phyloP scores from a whole-genome alignment of 192 early-diverging fungal genomes.

The Podila horticola region DNA sequence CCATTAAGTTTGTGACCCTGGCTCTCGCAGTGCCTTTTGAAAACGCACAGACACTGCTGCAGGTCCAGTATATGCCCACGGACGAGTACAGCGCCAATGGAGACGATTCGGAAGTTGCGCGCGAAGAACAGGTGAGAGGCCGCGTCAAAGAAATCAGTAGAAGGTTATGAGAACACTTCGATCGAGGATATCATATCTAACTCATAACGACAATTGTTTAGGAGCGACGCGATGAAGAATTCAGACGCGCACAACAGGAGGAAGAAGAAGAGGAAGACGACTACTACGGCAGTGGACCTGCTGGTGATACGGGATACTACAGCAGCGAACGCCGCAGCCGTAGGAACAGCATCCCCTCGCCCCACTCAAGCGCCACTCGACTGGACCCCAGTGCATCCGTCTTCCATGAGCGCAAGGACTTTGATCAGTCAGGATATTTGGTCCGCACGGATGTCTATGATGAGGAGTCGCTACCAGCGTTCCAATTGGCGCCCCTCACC shows the following conservation, averaged over 20 bases:
- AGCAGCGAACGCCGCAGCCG: slow-evolving; percentile 20
- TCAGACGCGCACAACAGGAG: slow-evolving; percentile 23
- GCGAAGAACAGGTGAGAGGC: slow-evolving; percentile 50
- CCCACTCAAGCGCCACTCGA: slow-evolving; percentile 25
- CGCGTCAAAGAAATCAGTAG: neutral
- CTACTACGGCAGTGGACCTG: slow-evolving; percentile 16
- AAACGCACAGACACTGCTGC: slow-evolving; percentile 73
- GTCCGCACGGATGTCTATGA: slow-evolving; percentile 61
- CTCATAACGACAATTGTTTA: too few relatives aligned
- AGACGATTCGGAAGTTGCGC: slow-evolving; percentile 1
- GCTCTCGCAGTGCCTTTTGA: slow-evolving; percentile 72
- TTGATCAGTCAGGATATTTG: slow-evolving; percentile 73
- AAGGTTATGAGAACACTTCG: too few relatives aligned
- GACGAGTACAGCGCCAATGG: slow-evolving; percentile 39
- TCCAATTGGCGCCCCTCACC: slow-evolving; percentile 71
- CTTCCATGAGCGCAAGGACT: slow-evolving; percentile 54
- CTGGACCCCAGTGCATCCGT: slow-evolving; percentile 56
- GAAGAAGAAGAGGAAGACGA: slow-evolving; percentile 38
- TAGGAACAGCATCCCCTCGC: slow-evolving; percentile 42
- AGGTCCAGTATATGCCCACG: slow-evolving; percentile 77
- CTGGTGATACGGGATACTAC: slow-evolving; percentile 28
- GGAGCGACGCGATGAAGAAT: slow-evolving; percentile 43
- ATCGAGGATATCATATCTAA: too few relatives aligned
- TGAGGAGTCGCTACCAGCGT: slow-evolving; percentile 64
- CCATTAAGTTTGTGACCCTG: slow-evolving; percentile 69